Evolutionary conservation across 306 rosid genomes (phyloP).

Genomic region (Lupinus albus): DNA sequence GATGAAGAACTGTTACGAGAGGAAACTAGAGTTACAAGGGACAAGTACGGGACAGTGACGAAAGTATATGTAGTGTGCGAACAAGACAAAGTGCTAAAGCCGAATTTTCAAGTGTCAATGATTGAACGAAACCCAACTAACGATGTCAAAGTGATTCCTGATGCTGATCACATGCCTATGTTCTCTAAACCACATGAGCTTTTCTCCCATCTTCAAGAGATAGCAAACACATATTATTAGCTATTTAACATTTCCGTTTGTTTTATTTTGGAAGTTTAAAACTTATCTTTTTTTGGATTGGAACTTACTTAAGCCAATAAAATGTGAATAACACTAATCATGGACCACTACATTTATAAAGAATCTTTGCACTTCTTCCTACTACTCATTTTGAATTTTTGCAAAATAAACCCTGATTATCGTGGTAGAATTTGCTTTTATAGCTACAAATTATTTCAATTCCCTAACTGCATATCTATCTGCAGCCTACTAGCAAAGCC

Average conservation of each 20-base stretch:
- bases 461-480: not conserved
- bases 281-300: too few species aligned
- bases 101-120: constrained; percentile 46
- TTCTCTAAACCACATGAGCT: constrained; percentile 45
- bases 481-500: not conserved
- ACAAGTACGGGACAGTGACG: constrained; percentile 47
- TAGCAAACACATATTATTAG: constrained; percentile 37
- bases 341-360: too few species aligned
- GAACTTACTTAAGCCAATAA: too few species aligned
- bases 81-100: constrained; percentile 30
- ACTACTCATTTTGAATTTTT: too few species aligned
- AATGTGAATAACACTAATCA: too few species aligned
- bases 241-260: not conserved
- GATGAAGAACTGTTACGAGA: constrained; percentile 19
- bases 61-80: constrained; percentile 47
- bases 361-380: too few species aligned
- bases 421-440: not conserved
- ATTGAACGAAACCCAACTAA: constrained; percentile 38
- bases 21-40: constrained; percentile 24
- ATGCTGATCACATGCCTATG: constrained; percentile 63
- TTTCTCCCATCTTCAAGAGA: constrained; percentile 38
- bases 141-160: constrained; percentile 45
- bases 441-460: not conserved
- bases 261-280: too few species aligned
- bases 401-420: not conserved